phyloP scores from a whole-genome alignment of 495 filamentous ascomycete genomes.

The Daldinia childiae region DNA sequence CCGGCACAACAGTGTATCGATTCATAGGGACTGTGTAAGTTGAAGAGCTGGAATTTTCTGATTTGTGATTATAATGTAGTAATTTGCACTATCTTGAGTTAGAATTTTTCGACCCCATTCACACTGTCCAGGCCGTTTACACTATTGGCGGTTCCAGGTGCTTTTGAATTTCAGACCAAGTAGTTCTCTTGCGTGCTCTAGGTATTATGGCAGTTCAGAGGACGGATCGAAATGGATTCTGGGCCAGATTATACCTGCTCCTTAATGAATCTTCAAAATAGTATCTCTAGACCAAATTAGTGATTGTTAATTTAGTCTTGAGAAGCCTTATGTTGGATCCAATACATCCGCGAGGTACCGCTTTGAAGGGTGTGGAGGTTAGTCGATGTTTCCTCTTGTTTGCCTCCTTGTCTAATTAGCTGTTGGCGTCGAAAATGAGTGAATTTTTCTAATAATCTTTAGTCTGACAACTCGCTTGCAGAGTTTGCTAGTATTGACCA shows the following conservation, averaged over 20 bases:
- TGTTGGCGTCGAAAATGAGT: background rate
- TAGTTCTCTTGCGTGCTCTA: background rate
- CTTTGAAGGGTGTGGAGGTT: background rate
- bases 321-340: background rate
- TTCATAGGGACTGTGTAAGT: no score
- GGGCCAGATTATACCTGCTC: background rate
- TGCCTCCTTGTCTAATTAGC: background rate
- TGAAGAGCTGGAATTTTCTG: background rate
- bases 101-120: background rate
- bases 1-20: no score
- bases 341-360: background rate
- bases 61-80: background rate
- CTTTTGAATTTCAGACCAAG: background rate
- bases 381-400: background rate
- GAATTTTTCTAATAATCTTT: background rate
- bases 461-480: background rate
- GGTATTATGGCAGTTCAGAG: background rate
- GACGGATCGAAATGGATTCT: background rate
- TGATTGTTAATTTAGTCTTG: background rate
- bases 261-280: background rate
- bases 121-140: background rate
- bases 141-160: background rate
- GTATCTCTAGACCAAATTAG: background rate
- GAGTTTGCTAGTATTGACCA: background rate
- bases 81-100: background rate